Conservation (phyloP, 257 asterid genomes). For the Linaria vulgaris region DNA sequence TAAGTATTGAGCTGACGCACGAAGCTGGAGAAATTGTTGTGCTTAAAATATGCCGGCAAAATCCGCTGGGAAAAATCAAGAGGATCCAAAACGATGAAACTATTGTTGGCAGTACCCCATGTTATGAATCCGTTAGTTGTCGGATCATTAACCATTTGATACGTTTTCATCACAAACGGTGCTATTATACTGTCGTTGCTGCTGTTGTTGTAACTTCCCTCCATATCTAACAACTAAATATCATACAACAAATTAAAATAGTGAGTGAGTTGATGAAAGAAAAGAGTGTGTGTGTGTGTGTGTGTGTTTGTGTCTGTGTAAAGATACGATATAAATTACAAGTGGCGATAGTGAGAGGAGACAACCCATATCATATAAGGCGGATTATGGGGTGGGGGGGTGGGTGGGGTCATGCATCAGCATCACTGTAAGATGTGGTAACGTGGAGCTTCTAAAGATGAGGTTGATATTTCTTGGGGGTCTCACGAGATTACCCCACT, state of each 20-base stretch:
- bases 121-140: slow-evolving; percentile 48
- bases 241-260: too few relatives aligned
- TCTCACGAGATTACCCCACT: slow-evolving; percentile 30
- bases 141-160: slow-evolving; percentile 81
- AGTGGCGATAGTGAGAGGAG: slow-evolving; percentile 24
- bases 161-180: slow-evolving; percentile 81
- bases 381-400: slow-evolving; percentile 15
- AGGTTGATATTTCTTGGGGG: slow-evolving; percentile 28
- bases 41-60: slow-evolving; percentile 76
- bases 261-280: too few relatives aligned
- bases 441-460: slow-evolving; percentile 31
- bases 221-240: slow-evolving; percentile 45
- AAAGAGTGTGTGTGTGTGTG: too few relatives aligned
- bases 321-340: slow-evolving; percentile 1
- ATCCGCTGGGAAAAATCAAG: slow-evolving; percentile 64
- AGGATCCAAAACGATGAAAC: slow-evolving; percentile 69
- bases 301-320: too few relatives aligned
- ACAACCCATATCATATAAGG: background rate
- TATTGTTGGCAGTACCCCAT: slow-evolving; percentile 68
- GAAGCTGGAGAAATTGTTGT: slow-evolving; percentile 90
- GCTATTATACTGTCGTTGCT: slow-evolving; percentile 32
- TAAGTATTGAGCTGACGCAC: slow-evolving; percentile 93
- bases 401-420: slow-evolving; percentile 26
- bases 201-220: slow-evolving; percentile 22
- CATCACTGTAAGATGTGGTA: slow-evolving; percentile 16